Percentiles rank a stretch among this genome's conserved stretches.
These are phyloP conservation scores for Fusarium nematophilum DNA, from an alignment of 2,329 filamentous ascomycete genomes.

Conservation along the genomic window DNA sequence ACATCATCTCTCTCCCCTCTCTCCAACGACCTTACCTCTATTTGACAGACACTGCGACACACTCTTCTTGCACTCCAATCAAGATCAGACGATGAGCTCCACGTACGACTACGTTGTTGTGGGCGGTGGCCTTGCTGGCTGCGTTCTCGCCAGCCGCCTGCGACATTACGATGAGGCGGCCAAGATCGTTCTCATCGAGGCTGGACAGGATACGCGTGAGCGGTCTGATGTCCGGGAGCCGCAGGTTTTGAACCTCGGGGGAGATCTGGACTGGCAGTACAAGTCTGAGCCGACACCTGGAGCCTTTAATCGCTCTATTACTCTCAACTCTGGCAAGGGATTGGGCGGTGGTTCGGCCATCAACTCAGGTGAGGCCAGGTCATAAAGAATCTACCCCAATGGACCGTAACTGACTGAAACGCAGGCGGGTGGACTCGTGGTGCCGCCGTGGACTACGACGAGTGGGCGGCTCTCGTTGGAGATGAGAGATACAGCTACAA, in stretches of 20 bases:
- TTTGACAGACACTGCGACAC: too few relatives aligned
- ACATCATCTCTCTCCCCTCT: too few relatives aligned
- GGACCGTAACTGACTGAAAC: not conserved
- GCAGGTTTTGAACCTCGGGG: conserved; percentile 42
- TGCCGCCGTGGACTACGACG: conserved; percentile 56
- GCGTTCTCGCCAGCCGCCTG: conserved; percentile 48
- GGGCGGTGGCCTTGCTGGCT: conserved; percentile 48
- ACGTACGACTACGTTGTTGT: conserved; percentile 46
- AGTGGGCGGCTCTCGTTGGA: conserved; percentile 50
- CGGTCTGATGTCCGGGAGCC: conserved; percentile 34
- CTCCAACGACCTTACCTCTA: too few relatives aligned
- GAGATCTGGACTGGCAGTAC: conserved; percentile 51
- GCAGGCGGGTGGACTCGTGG: conserved; percentile 57
- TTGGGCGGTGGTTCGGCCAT: conserved; percentile 55
- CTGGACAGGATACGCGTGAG: conserved; percentile 44
- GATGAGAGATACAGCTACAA: conserved; percentile 60
- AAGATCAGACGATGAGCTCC: too few relatives aligned
- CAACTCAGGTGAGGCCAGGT: conserved; percentile 52
- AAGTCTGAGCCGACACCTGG: conserved; percentile 45
- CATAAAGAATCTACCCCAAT: accelerated
- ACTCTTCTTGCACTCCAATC: not conserved
- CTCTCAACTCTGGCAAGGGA: conserved; percentile 50
- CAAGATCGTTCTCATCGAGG: conserved; percentile 54
- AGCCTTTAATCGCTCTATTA: conserved; percentile 40
- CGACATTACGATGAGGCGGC: conserved; percentile 27